Evolutionary conservation across 2,329 filamentous ascomycete genomes (phyloP), one percentile per base, ranked within the genome.

Genomic region (Gaeumannomyces sp.): DNA sequence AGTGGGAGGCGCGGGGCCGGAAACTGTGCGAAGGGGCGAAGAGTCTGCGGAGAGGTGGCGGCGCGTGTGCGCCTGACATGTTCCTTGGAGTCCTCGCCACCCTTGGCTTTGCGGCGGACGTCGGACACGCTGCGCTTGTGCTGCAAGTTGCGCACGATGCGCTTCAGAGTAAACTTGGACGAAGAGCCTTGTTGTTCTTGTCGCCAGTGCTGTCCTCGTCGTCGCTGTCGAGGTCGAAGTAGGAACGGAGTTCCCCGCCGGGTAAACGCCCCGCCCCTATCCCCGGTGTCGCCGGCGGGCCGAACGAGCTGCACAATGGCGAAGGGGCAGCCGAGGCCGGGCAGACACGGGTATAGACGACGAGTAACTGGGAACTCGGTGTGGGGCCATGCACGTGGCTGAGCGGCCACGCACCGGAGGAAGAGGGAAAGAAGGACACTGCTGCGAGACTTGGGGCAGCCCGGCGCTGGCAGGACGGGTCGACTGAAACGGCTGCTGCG

Each of bases 81-180:
- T 31, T 62, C 62, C 60, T 62, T 65, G 16, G 64, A 60, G 22
- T 64, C 45, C 14, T 65, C 66, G 28, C 62, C 19, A 14, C 65
- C 62, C 65, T 65, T 65, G 16, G 65, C 61, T 13, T 68, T 66
- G 19, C 70, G 71, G 31, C 71, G 69, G 35, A 72, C 69, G 38
- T 77, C 76, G 61, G 72, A 74, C 14, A 71, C 69, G n/a, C 74
- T 72, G 19, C 77, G 75, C 64, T 72, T 75, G 67, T 78, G 76
- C 5, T 64, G 63, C 53, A 29, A 25, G 60, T 27, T 56, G 11
- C 45, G 31, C 19, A 62, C 64, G 14, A 56, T 35, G 27, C 63
- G 25, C 14, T 60, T 38, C 13, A 53, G n/a, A n/a, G 45, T 53
- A n/a, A 53, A 53, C 22, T 53, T 53, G 45, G 45, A 53, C 45